These are phyloP conservation scores for Selenicereus undatus DNA, from an alignment of 148 eudicot genomes.

Conservation along the genomic window DNA sequence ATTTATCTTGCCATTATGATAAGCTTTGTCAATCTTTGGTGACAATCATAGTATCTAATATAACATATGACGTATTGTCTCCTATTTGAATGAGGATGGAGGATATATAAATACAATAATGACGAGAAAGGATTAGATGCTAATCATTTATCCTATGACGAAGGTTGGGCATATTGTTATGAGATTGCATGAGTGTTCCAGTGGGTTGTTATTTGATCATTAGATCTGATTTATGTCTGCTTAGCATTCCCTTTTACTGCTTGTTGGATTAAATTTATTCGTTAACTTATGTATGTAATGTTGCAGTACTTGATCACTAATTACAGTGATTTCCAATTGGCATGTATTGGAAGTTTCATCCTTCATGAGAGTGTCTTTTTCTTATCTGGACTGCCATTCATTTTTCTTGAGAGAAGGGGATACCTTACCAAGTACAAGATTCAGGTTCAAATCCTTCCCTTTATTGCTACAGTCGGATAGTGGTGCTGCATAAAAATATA, in stretches of 20 bases:
- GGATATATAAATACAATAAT: too few relatives aligned
- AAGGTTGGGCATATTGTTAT: neutral
- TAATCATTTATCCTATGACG: too few relatives aligned
- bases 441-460: conserved; percentile 47
- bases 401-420: conserved; percentile 76
- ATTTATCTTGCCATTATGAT: neutral
- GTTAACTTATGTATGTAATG: conserved; percentile 6
- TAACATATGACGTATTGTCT: neutral
- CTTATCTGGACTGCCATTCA: conserved; percentile 89
- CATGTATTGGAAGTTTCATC: conserved; percentile 85
- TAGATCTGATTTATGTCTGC: neutral
- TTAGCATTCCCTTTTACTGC: neutral
- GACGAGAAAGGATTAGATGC: too few relatives aligned
- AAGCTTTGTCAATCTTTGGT: neutral
- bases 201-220: neutral
- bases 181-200: neutral
- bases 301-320: conserved; percentile 83
- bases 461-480: neutral
- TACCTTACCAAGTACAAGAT: conserved; percentile 93
- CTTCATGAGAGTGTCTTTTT: conserved; percentile 95
- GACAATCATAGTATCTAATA: neutral
- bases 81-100: too few relatives aligned
- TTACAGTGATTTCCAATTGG: conserved; percentile 91
- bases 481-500: neutral
- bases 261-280: neutral